Percentiles rank a stretch among this genome's conserved stretches.
phyloP scores from a whole-genome alignment of 2,329 filamentous ascomycete genomes.

The Monilinia fructicola region DNA sequence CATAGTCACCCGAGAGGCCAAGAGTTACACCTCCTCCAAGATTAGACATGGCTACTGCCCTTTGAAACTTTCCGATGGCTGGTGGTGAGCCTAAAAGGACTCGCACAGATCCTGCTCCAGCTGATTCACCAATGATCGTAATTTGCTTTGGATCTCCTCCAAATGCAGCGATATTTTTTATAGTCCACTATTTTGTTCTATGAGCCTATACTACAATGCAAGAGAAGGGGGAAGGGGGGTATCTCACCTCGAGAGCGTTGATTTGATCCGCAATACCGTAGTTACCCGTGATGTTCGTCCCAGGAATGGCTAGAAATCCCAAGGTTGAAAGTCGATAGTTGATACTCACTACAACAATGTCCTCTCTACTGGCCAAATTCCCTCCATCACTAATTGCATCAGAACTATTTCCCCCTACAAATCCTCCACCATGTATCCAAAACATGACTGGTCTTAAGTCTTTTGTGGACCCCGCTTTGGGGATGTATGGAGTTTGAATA shows the following conservation, averaged over 20 bases:
- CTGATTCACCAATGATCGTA: constrained; percentile 52
- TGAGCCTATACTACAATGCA: not conserved
- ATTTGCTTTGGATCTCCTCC: constrained; percentile 50
- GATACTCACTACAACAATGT: constrained; percentile 37
- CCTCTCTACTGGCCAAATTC: constrained; percentile 36
- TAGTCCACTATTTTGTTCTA: constrained; percentile 45
- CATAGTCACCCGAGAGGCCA: constrained; percentile 49
- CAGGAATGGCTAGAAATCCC: constrained; percentile 48
- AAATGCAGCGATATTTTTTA: constrained; percentile 47
- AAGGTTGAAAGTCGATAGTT: constrained; percentile 37
- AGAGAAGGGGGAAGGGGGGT: not conserved
- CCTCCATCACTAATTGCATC: constrained; percentile 36
- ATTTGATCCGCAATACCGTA: constrained; percentile 54
- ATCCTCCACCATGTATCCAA: constrained; percentile 43
- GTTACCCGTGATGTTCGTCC: constrained; percentile 52
- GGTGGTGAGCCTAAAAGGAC: constrained; percentile 50
- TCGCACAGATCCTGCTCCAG: constrained; percentile 51
- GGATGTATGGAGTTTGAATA: constrained; percentile 44
- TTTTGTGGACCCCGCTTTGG: constrained; percentile 29
- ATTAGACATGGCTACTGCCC: constrained; percentile 52
- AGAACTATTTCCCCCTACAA: constrained; percentile 31
- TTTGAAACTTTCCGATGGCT: constrained; percentile 49
- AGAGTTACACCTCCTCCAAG: constrained; percentile 52
- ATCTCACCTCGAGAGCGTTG: constrained; percentile 45
- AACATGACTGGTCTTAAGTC: constrained; percentile 41